Percentiles rank a stretch among this genome's conserved stretches.
These are phyloP conservation scores for Papiliotrema fonsecae DNA, from an alignment of 1,284 basidiomycete genomes.

Conservation along the genomic window DNA sequence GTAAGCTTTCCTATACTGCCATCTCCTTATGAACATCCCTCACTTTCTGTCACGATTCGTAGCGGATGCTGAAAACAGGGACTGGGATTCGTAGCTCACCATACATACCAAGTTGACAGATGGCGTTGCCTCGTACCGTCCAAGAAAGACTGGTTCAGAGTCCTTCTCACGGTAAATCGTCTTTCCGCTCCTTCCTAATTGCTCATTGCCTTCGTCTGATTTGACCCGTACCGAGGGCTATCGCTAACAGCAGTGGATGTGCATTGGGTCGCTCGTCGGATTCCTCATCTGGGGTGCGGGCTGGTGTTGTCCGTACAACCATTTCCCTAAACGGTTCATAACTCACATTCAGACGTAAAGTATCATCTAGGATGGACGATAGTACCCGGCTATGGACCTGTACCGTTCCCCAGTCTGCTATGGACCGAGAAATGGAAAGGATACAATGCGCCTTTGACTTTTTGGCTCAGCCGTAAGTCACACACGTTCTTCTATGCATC, in stretches of 20 bases:
- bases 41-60: background rate
- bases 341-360: conserved; percentile 14
- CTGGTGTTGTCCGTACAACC: background rate
- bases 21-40: background rate
- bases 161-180: conserved; percentile 20
- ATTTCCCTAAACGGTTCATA: background rate
- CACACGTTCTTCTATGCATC: background rate
- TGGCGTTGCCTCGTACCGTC: conserved; percentile 27
- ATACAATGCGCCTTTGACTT: background rate
- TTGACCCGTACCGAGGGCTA: too few species aligned
- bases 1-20: background rate
- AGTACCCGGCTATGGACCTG: conserved; percentile 15
- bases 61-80: background rate
- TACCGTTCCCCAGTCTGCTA: conserved; percentile 17
- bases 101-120: conserved; percentile 27
- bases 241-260: background rate
- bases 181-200: too few species aligned
- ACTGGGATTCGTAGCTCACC: conserved; percentile 1
- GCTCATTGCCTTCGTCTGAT: too few species aligned
- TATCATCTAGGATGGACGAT: conserved; percentile 23
- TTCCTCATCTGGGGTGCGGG: background rate
- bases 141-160: conserved; percentile 32
- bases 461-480: background rate
- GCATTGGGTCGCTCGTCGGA: background rate
- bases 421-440: conserved; percentile 12